Percentiles rank a stretch among this genome's conserved stretches.
These are phyloP conservation scores for Zanthoxylum bungeanum DNA, from an alignment of 345 rosid species.

Conservation along the genomic window DNA sequence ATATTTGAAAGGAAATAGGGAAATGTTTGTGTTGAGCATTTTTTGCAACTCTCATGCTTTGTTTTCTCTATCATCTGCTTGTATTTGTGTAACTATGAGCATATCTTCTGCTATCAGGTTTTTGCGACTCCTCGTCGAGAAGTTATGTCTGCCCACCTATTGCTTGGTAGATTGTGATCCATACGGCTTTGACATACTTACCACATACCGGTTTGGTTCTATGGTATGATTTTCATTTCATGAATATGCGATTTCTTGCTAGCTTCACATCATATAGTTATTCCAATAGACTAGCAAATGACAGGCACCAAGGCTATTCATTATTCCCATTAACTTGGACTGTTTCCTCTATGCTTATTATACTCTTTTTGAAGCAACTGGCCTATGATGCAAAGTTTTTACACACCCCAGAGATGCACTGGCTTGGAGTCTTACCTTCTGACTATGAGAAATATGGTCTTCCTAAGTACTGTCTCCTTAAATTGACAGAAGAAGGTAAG, in stretches of 20 bases:
- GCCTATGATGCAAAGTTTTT: slow-evolving; percentile 83
- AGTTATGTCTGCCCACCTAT: slow-evolving; percentile 59
- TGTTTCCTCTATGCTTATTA: not conserved
- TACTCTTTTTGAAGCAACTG: slow-evolving; percentile 57
- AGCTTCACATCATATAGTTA: no score
- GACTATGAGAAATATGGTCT: slow-evolving; percentile 64
- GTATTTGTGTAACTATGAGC: slow-evolving; percentile 1
- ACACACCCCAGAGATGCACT: slow-evolving; percentile 58
- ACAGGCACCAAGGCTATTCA: not conserved
- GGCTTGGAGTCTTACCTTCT: slow-evolving; percentile 93
- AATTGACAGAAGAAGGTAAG: slow-evolving; percentile 77
- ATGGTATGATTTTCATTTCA: slow-evolving; percentile 48
- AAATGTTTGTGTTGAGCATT: not conserved
- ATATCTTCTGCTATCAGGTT: slow-evolving; percentile 45
- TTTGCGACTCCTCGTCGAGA: slow-evolving; percentile 69
- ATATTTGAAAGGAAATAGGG: not conserved
- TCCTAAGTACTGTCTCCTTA: slow-evolving; percentile 67
- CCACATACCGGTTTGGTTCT: slow-evolving; percentile 91
- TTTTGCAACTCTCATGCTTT: not conserved
- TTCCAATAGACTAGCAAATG: not conserved
- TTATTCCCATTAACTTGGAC: slow-evolving; percentile 5
- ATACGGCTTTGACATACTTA: slow-evolving; percentile 87
- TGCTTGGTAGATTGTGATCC: slow-evolving; percentile 98
- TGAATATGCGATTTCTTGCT: not conserved
- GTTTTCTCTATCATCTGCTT: slow-evolving; percentile 12